Evolutionary conservation across 768 basidiomycete genomes (phyloP).

Genomic region (Fibroporia radiculosa): DNA sequence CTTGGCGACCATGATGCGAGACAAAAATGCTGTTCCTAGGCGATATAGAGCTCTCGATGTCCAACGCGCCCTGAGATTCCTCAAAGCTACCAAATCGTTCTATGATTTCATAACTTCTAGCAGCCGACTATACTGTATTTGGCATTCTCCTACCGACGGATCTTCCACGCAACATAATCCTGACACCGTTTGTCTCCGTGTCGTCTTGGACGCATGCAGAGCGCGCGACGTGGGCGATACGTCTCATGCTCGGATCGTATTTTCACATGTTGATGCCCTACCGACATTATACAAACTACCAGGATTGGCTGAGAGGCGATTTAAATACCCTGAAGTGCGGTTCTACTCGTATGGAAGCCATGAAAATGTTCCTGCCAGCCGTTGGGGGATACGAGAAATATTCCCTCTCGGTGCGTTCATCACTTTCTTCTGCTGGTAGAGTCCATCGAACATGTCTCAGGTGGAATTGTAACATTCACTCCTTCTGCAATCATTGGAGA

Average conservation of each 20-base stretch:
- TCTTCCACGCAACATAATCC: slow-evolving; percentile 23
- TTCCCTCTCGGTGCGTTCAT: slow-evolving; percentile 53
- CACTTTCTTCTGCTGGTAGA: neutral
- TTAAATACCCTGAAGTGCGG: slow-evolving; percentile 36
- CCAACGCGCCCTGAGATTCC: slow-evolving; percentile 34
- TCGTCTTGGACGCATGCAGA: slow-evolving; percentile 36
- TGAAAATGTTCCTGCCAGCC: slow-evolving; percentile 36
- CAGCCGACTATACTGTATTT: slow-evolving; percentile 39
- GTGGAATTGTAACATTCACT: slow-evolving; percentile 69
- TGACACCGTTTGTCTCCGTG: slow-evolving; percentile 37
- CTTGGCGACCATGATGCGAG: slow-evolving; percentile 6
- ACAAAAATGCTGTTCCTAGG: slow-evolving; percentile 3
- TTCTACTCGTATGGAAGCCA: slow-evolving; percentile 70
- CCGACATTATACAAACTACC: slow-evolving; percentile 41
- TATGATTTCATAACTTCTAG: slow-evolving; percentile 36
- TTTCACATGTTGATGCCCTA: slow-evolving; percentile 58
- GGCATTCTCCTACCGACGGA: slow-evolving; percentile 31
- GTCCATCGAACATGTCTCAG: slow-evolving; percentile 26
- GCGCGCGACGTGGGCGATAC: slow-evolving; percentile 32
- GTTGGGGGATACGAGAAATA: slow-evolving; percentile 61
- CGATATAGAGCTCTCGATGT: too few relatives aligned
- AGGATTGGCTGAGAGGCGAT: slow-evolving; percentile 38
- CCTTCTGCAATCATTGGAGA: slow-evolving; percentile 50
- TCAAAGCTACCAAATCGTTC: slow-evolving; percentile 34
- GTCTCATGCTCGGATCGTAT: slow-evolving; percentile 43